Percentiles rank a stretch among this genome's conserved stretches.
Conservation (phyloP, 2,329 filamentous ascomycete genomes). For the Colletotrichum zoysiae region DNA sequence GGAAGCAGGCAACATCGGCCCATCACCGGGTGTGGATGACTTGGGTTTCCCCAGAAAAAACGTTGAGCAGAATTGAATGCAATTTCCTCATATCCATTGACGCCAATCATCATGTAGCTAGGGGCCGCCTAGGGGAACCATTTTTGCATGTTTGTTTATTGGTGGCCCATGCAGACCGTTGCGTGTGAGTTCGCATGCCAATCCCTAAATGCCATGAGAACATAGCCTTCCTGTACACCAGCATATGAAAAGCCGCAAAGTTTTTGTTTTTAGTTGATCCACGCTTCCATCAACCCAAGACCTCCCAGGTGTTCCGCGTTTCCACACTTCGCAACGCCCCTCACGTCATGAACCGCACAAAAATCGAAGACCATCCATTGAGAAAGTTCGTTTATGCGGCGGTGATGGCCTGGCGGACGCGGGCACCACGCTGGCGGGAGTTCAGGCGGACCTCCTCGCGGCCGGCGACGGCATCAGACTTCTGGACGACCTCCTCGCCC, state of each 20-base stretch:
- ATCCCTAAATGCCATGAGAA: constrained; percentile 55
- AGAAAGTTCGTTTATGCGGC: constrained; percentile 64
- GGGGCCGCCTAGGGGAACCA: constrained; percentile 22
- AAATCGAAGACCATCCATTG: constrained; percentile 21
- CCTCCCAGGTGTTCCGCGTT: constrained; percentile 43
- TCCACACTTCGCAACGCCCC: constrained; percentile 28
- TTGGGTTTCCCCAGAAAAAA: neutral
- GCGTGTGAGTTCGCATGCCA: constrained; percentile 48
- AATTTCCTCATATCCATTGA: constrained; percentile 45
- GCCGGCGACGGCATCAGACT: constrained; percentile 78
- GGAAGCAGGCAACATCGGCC: no score
- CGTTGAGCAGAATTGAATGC: constrained; percentile 47
- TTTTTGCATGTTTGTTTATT: constrained; percentile 43
- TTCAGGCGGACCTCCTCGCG: constrained; percentile 78
- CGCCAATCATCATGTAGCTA: constrained; percentile 35
- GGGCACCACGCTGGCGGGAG: constrained; percentile 90
- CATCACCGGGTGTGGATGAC: neutral
- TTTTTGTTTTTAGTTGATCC: constrained; percentile 35
- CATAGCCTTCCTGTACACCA: constrained; percentile 49
- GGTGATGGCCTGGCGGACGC: constrained; percentile 73
- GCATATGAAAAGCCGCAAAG: constrained; percentile 47
- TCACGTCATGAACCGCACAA: constrained; percentile 28
- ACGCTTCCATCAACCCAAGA: constrained; percentile 39
- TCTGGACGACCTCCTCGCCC: constrained; percentile 94
- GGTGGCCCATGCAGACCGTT: constrained; percentile 38